Percentiles rank a stretch among this genome's conserved stretches.
These are phyloP conservation scores for Pyrenochaeta sp. DNA, from an alignment of 2,329 filamentous ascomycete genomes.

Conservation along the genomic window DNA sequence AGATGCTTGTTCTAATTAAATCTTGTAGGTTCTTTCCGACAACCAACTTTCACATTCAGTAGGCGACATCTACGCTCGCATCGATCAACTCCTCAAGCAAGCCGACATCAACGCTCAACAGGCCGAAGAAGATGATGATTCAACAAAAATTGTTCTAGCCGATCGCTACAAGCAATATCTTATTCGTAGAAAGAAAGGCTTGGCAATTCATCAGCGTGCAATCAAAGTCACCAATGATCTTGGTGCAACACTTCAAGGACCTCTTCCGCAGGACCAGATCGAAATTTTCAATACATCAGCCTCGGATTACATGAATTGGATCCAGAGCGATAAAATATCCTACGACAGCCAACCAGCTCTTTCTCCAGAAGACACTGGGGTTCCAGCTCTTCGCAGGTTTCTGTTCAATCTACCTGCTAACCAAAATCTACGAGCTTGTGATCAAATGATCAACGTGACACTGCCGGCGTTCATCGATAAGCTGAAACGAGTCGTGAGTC, in stretches of 20 bases:
- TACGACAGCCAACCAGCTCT: slow-evolving; percentile 19
- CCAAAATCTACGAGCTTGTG: slow-evolving; percentile 20
- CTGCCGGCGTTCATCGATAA: slow-evolving; percentile 23
- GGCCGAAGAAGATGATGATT: slow-evolving; percentile 3
- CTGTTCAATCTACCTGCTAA: slow-evolving; percentile 20
- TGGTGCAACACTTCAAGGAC: slow-evolving; percentile 9
- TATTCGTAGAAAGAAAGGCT: slow-evolving; percentile 7
- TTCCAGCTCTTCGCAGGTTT: slow-evolving; percentile 21
- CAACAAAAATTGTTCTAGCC: background rate
- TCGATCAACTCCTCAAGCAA: slow-evolving; percentile 3
- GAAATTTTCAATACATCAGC: slow-evolving; percentile 23
- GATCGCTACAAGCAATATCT: slow-evolving; percentile 21
- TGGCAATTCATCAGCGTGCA: slow-evolving; percentile 14
- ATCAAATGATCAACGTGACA: slow-evolving; percentile 7
- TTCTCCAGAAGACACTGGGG: slow-evolving; percentile 16
- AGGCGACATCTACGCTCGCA: background rate
- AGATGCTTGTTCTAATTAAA: slow-evolving; percentile 3
- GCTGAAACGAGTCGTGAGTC: slow-evolving; percentile 9
- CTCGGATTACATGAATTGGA: slow-evolving; percentile 27
- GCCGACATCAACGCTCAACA: background rate
- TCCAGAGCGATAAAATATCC: slow-evolving; percentile 14
- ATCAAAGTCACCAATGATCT: slow-evolving; percentile 16
- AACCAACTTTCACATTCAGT: slow-evolving; percentile 7
- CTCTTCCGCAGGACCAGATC: background rate
- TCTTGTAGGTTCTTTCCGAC: slow-evolving; percentile 5